Evolutionary conservation across 1,139 yeast genomes (phyloP).

Genomic region (Geotrichum australiense): DNA sequence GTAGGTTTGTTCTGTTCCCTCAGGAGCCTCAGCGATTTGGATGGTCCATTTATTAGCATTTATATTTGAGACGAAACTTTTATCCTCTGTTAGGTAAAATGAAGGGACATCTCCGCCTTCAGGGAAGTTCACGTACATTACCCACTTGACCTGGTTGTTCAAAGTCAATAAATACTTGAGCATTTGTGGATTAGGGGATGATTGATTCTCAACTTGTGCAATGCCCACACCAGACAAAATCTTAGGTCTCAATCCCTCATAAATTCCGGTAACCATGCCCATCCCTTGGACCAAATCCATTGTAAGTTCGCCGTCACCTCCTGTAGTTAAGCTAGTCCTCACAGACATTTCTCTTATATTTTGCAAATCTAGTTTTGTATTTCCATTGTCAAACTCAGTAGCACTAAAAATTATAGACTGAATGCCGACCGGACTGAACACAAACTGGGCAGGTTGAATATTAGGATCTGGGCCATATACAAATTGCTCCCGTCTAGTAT

Average conservation of each 20-base stretch:
- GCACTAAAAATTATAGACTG: constrained; percentile 34
- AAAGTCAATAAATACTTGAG: constrained; percentile 40
- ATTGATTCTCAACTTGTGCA: constrained; percentile 1
- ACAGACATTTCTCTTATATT: constrained; percentile 42
- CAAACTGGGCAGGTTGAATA: constrained; percentile 31
- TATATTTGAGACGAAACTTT: constrained; percentile 42
- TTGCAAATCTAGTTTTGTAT: constrained; percentile 24
- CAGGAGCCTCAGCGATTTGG: constrained; percentile 45
- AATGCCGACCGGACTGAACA: constrained; percentile 37
- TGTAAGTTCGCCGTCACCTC: constrained; percentile 44
- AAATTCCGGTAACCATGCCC: constrained; percentile 65
- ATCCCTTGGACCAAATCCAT: constrained; percentile 57
- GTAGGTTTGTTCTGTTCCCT: constrained; percentile 33
- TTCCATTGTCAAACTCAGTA: constrained; percentile 25
- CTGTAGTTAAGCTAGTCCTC: constrained; percentile 49
- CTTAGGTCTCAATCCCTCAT: constrained; percentile 53
- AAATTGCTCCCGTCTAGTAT: constrained; percentile 49
- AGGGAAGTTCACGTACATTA: constrained; percentile 50
- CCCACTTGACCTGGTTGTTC: constrained; percentile 48
- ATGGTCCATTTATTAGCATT: constrained; percentile 28
- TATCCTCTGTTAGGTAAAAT: constrained; percentile 44
- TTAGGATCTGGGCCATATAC: constrained; percentile 56
- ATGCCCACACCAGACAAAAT: constrained; percentile 50
- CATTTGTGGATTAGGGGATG: constrained; percentile 14
- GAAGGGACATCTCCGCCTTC: constrained; percentile 32